Evolutionary conservation across 306 rosid species (phyloP), one percentile per base, ranked within the genome.

Genomic region (Luffa aegyptiaca): DNA sequence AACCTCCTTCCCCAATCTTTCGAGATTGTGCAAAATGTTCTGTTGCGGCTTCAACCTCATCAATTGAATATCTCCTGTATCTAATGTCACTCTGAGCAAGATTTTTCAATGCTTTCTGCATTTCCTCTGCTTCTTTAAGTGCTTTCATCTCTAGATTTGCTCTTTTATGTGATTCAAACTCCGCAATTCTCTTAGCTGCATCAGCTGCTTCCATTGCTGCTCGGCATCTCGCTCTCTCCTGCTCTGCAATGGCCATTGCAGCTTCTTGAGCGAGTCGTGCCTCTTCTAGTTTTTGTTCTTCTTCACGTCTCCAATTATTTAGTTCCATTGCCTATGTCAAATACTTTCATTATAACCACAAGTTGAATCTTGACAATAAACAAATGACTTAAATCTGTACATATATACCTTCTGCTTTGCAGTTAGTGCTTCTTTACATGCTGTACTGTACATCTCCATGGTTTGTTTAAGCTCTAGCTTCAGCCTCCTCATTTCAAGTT

Each of bases 1-100:
- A 95, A 21, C 97, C 97, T 45, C 99, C 98, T 86, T 95, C 98
- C 55, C 99, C 99, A 49, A 95, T 87, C 83, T 93, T 95, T 31
- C 81, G 92, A 79, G 90, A 84, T n/a, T 45, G 84, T 1, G 86
- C 74, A 75, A 95, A 95, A 72, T 16, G 63, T 11, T 91, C 84
- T 8, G 99, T 90, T 10, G 99, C 97, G 10, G 5, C 35, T 86
- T 93, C 97, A 79, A 95, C 88, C 91, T 95, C 99, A 51, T 95
- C 93, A 42, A 95, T 81, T 11, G 39, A 52, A 82, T 95, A 95
- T 85, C 81, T 90, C 71, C 96, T 89, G 74, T 93, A 95, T 82
- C 83, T 88, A 76, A 63, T 80, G 80, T 93, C 93, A 41, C 65
- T 86, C 59, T 84, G 85, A 48, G 93, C 84, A 81, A 93, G 77